Conservation (phyloP, 352 stramenopile genomes). For the Aphanomyces stellatus region DNA sequence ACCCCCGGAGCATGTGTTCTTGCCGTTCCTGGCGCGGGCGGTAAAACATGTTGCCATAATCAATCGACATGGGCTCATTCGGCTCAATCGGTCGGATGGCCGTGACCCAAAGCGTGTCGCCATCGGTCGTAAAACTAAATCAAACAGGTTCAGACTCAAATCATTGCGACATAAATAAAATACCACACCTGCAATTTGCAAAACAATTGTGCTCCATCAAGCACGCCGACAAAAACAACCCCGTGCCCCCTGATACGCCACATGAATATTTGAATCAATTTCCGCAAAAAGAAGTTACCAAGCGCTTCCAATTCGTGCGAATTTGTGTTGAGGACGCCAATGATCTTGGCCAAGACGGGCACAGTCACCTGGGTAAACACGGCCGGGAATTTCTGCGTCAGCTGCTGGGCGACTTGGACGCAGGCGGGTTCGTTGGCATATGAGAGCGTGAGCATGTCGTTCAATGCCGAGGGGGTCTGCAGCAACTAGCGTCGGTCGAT, state of each 20-base stretch:
- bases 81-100: constrained; percentile 51
- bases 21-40: constrained; percentile 54
- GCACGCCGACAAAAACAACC: constrained; percentile 62
- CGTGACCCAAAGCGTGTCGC: constrained; percentile 61
- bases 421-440: constrained; percentile 40
- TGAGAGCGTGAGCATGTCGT: constrained; percentile 37
- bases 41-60: constrained; percentile 82
- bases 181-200: constrained; percentile 44
- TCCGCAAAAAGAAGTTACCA: no score
- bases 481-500: background rate
- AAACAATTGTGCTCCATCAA: constrained; percentile 68
- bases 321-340: constrained; percentile 73
- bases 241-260: no score
- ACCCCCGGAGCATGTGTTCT: constrained; percentile 41
- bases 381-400: constrained; percentile 38
- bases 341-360: constrained; percentile 52
- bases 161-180: background rate
- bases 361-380: constrained; percentile 27
- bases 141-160: background rate
- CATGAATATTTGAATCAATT: no score
- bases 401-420: constrained; percentile 29
- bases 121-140: constrained; percentile 54
- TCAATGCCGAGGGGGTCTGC: constrained; percentile 21
- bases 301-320: constrained; percentile 68
- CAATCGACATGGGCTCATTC: constrained; percentile 60